phyloP scores from a whole-genome alignment of 371 early-diverging fungal genomes.

The Coemansia sp. region DNA sequence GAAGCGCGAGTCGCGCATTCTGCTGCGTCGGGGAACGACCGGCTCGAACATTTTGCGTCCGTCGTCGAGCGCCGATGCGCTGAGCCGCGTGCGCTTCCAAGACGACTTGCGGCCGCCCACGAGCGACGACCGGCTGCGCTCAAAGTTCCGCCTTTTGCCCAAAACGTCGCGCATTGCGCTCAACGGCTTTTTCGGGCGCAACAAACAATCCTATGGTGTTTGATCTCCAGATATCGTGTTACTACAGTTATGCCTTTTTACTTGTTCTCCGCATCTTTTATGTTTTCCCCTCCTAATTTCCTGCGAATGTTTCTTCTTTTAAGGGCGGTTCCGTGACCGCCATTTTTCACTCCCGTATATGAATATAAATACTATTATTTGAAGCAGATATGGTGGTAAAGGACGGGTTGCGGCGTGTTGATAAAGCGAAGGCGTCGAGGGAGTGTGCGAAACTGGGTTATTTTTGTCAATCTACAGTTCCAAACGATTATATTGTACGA shows the following conservation, averaged over 20 bases:
- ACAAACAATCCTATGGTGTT: conserved; percentile 7
- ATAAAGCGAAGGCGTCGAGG: background rate
- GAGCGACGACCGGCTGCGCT: background rate
- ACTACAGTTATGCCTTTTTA: background rate
- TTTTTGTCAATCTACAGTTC: background rate
- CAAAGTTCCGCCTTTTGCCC: conserved; percentile 25
- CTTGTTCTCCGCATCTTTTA: background rate
- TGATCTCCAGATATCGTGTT: background rate
- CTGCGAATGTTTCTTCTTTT: background rate
- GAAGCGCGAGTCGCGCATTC: conserved; percentile 2
- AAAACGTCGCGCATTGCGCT: conserved; percentile 30
- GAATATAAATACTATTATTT: background rate
- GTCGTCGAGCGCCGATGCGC: conserved; percentile 37
- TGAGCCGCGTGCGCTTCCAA: background rate
- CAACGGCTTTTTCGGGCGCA: conserved; percentile 30
- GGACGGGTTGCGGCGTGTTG: background rate
- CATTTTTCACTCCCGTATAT: no score
- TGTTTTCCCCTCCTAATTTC: background rate
- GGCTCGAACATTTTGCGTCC: conserved; percentile 7
- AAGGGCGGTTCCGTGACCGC: no score
- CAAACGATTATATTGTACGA: conserved; percentile 17
- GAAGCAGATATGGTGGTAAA: background rate
- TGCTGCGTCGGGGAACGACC: conserved; percentile 2
- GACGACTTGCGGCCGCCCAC: conserved; percentile 1
- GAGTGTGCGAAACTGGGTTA: conserved; percentile 10